Base-by-base conservation (phyloP, 495 filamentous ascomycete species). In the Cenococcum geophilum region DNA sequence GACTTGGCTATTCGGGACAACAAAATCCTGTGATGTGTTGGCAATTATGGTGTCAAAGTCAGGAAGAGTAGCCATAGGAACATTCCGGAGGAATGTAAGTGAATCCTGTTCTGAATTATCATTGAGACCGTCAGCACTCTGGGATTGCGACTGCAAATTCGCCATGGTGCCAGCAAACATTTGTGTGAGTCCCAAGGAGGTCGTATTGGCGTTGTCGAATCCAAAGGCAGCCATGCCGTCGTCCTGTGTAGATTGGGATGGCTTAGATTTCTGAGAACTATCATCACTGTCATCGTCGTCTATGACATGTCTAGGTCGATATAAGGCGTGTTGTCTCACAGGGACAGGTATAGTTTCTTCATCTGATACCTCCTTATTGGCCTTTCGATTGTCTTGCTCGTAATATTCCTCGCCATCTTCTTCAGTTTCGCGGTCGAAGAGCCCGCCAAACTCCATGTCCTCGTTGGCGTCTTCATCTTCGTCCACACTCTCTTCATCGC, bases 81-180 rank as follows among this genome's bases (percentile, higher is more conserved):
- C 70, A 25, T 67, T 60, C 48, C 75, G 73, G 1, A 83, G 62
- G 37, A 86, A 80, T 16, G 76, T 76, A 32, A 83, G 58, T 20
- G 78, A 77, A 48, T 77, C 79, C 53, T 78, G 72, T 27, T 76
- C 74, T 22, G 66, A 64, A 32, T 75, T 67, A 3, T 57, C 34
- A 35, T 67, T 59, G 68, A 55, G 66, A 22, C 14, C 49, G 70
- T 34, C 68, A 59, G 58, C 22, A 43, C 70, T 18, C 58, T 27
- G 52, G 57, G 55, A n/a, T 53, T 69, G 57, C 47, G 70, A 64
- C 25, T 77, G 66, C 48, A 81, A 83, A 35, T 88, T 82, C 52
- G 85, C 88, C 81, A 97, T 86, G 1, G 92, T 97, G 25, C 89
- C 90, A n/a, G 88, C 87, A 71, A 96, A 97, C 55, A 90, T 89